A percentile compares a stretch with the other conserved stretches of the same genome.
Conservation (phyloP, 176 grass and related monocot species). For the Lolium rigidum region DNA sequence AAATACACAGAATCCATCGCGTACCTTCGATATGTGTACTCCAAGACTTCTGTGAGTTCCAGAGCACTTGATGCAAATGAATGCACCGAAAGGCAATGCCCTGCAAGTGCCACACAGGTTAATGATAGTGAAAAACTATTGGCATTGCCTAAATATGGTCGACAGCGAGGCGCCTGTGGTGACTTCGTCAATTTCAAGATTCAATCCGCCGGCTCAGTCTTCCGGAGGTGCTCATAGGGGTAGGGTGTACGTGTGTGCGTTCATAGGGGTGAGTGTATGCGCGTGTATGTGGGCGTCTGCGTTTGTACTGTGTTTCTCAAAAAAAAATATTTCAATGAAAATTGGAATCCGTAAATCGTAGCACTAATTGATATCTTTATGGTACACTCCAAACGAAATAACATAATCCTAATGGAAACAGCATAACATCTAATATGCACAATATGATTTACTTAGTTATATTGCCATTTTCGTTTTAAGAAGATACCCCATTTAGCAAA, state of each 20-base stretch:
- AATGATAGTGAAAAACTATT: conserved; percentile 18
- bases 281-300: no score
- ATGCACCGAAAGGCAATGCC: conserved; percentile 75
- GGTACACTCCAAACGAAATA: neutral
- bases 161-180: no score
- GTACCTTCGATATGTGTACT: conserved; percentile 89
- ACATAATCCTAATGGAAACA: neutral
- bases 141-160: neutral
- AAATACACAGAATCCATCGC: neutral
- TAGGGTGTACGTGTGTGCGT: no score
- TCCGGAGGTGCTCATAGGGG: no score
- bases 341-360: neutral
- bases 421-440: neutral
- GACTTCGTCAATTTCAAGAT: no score
- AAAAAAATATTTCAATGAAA: neutral
- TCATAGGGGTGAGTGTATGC: no score
- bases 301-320: no score
- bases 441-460: neutral
- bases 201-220: no score
- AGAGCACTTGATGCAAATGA: conserved; percentile 97
- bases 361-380: neutral
- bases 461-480: neutral
- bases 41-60: conserved; percentile 96
- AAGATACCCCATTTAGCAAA: neutral
- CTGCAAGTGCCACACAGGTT: conserved; percentile 48